A percentile compares a stretch with the other conserved stretches of the same genome.
These are phyloP conservation scores for barrel medic (Medicago truncatula) DNA, from an alignment of 306 rosid species.

Conservation along the genomic window MtrunA17r5.0-ANR NC_053045.1:7420501-7421000, in stretches of 20 bases:
- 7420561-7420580: too few relatives aligned
- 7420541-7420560: too few relatives aligned
- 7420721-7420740: too few relatives aligned
- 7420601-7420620: background rate
- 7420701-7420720: too few relatives aligned
- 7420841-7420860: background rate
- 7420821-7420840: background rate
- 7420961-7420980: constrained; percentile 76
- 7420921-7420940: constrained; percentile 51
- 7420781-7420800: too few relatives aligned
- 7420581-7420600: background rate
- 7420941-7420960: constrained; percentile 65
- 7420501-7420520: background rate
- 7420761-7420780: too few relatives aligned
- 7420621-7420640: background rate
- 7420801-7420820: background rate
- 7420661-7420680: background rate
- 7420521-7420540: background rate
- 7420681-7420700: too few relatives aligned
- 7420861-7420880: constrained; percentile 67
- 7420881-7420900: constrained; percentile 61
- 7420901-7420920: constrained; percentile 54
- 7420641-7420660: background rate
- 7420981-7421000: constrained; percentile 84
- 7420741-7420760: too few relatives aligned